Base-by-base conservation (phyloP, 768 basidiomycete species). In the Rhodotorula sphaerocarpa region DNA sequence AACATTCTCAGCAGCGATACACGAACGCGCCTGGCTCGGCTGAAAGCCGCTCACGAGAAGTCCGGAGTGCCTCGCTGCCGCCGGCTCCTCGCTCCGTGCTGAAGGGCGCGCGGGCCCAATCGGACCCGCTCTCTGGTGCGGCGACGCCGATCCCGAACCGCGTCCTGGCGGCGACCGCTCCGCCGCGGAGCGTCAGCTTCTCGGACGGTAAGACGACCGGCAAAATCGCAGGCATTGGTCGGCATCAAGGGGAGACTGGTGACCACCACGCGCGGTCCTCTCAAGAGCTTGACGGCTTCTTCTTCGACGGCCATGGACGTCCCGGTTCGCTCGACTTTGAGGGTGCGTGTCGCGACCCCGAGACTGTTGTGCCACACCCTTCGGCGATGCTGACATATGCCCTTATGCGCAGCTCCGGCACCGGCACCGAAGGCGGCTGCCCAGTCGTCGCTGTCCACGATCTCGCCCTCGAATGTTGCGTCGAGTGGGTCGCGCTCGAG, bases 121-220 rank as follows among this genome's bases (percentile, higher is more conserved):
- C 79, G 78, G 25, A 79, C 71, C 23, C 70, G 78, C 79, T 75
- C 23, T 5, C 15, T 3, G 48, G 31, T 21, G 30, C 48, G 20
- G 23, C 31, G 21, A 50, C 48, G 31, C 60, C 58, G n/a, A 23
- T 43, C 18, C 51, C 58, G 3, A 44, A 25, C 27, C 42, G 86
- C 82, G 23, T 20, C 31, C 15, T 43, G n/a, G 31, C 44, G 3
- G 27, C 86, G 84, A 66, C 48, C 27, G 64, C 50, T 43, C 43
- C 55, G 69, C 82, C 84, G n/a, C 81, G 90, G 43, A 90, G 87
- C 46, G 93, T 99, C 60, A 93, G 90, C 75, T 99, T 99, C 77
- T 95, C 91, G 30, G 95, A 99, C 73, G 95, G 95, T 9, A 86
- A 84, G 73, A 82, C 81, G 63, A 85, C 86, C 36, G 92, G 93